A percentile compares a stretch with the other conserved stretches of the same genome.
These are phyloP conservation scores for Solanum pimpinellifolium DNA, from an alignment of 257 asterid genomes.

Conservation along the genomic window DNA sequence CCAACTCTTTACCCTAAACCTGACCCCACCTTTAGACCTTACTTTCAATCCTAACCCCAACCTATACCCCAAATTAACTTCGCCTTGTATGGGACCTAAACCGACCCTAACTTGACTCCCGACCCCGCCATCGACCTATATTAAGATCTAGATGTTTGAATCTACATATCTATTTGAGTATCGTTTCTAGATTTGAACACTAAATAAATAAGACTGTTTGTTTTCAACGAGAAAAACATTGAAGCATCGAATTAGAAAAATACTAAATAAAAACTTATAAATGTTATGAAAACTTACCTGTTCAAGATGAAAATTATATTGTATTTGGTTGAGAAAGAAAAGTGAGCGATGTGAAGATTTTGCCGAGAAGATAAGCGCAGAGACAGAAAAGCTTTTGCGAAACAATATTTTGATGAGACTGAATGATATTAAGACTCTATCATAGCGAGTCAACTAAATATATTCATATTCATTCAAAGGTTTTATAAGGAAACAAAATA, in stretches of 20 bases:
- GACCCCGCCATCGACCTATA: not conserved
- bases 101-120: not conserved
- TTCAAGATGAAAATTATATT: not conserved
- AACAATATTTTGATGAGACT: not conserved
- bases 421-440: not conserved
- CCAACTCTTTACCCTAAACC: not conserved
- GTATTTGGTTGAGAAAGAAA: not conserved
- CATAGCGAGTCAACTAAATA: too few relatives aligned
- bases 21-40: not conserved
- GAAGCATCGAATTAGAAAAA: not conserved
- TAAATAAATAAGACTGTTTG: too few relatives aligned
- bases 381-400: not conserved
- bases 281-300: conserved; percentile 32
- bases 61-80: not conserved
- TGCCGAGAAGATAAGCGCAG: not conserved
- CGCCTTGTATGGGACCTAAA: not conserved
- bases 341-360: not conserved
- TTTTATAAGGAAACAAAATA: not conserved
- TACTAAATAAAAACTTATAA: too few relatives aligned
- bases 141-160: not conserved
- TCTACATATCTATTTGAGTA: too few relatives aligned
- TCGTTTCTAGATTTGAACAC: not conserved
- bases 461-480: not conserved
- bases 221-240: not conserved
- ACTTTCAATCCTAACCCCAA: not conserved